Evolutionary conservation across 2,329 filamentous ascomycete species (phyloP), one percentile per base, ranked within the genome.

Genomic region (Aspergillus fructus): DNA sequence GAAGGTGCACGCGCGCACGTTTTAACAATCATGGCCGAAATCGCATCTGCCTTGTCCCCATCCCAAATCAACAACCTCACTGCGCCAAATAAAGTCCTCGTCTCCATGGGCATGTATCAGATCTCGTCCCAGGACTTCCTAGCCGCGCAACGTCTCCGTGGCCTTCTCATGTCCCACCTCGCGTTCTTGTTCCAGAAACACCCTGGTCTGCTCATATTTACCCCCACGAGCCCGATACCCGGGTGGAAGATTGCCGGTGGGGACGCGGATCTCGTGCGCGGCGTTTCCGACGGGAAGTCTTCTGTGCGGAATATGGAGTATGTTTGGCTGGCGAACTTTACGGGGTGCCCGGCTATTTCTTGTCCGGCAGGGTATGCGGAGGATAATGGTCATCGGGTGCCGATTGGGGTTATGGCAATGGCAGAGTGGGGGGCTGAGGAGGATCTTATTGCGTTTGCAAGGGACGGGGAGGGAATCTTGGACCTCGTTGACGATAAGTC

Each of bases 281-380:
- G 93, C 2, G 78, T 91, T 63, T 87, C 82, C 39, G 89, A 97
- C 71, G 87, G 82, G 0, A 91, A 94, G 70, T 79, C 77, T 59
- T 87, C 85, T 15, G 78, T 96, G n/a, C 79, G 83, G 24, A 90
- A 85, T 68, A 96, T 96, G 91, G 85, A 88, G 72, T 96, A 91
- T 74, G 86, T 90, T 15, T 96, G 89, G 83, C 75, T 96, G 37
- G 89, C 92, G 6, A 97, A 97, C 74, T 87, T 91, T 65, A 85
- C 82, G 0, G 93, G 93, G 0, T 87, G 87, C 49, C 93, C 93
- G 1, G 86, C 90, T 1, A 83, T 96, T 12, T 86, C 80, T 46
- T 86, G 85, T 37, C 91, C 93, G 0, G 86, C 90, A 11, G 92
- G 90, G 1, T 96, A 92, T 74, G 82, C 60, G 2, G 77, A 84